Evolutionary conservation across 2,329 filamentous ascomycete genomes (phyloP).

Genomic region (Helotiales sp.): DNA sequence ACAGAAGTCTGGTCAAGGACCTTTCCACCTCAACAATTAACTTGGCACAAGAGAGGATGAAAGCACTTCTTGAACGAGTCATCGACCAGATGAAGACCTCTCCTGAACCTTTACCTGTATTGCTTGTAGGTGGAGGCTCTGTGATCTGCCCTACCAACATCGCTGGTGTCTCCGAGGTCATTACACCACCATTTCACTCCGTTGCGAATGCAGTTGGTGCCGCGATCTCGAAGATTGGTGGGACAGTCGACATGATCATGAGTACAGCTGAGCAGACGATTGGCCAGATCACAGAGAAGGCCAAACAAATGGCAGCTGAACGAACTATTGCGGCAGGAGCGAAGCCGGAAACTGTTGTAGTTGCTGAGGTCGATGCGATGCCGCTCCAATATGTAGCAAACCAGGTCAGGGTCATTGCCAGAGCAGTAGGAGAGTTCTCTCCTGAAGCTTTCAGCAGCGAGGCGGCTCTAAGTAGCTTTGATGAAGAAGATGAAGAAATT

Average conservation of each 20-base stretch:
- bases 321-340: constrained; percentile 22
- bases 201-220: constrained; percentile 61
- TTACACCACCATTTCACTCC: constrained; percentile 50
- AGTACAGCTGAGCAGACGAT: constrained; percentile 19
- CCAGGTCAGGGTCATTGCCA: constrained; percentile 55
- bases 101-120: constrained; percentile 48
- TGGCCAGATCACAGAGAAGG: constrained; percentile 18
- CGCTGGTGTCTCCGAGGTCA: constrained; percentile 48
- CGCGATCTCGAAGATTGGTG: constrained; percentile 40
- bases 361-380: constrained; percentile 24
- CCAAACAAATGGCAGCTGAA: constrained; percentile 18
- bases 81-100: constrained; percentile 58
- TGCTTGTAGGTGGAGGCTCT: constrained; percentile 58
- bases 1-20: constrained; percentile 12
- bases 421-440: constrained; percentile 58
- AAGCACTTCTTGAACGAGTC: constrained; percentile 48
- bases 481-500: constrained; percentile 10
- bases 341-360: constrained; percentile 16
- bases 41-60: constrained; percentile 28
- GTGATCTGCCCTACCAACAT: constrained; percentile 46
- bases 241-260: constrained; percentile 26
- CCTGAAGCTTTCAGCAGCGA: constrained; percentile 39
- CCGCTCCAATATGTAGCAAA: constrained; percentile 25
- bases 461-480: constrained; percentile 18
- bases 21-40: constrained; percentile 20